Percentiles rank a stretch among this genome's conserved stretches.
These are phyloP conservation scores for Schizonepeta tenuifolia DNA, from an alignment of 257 asterid genomes.

Conservation along the genomic window DNA sequence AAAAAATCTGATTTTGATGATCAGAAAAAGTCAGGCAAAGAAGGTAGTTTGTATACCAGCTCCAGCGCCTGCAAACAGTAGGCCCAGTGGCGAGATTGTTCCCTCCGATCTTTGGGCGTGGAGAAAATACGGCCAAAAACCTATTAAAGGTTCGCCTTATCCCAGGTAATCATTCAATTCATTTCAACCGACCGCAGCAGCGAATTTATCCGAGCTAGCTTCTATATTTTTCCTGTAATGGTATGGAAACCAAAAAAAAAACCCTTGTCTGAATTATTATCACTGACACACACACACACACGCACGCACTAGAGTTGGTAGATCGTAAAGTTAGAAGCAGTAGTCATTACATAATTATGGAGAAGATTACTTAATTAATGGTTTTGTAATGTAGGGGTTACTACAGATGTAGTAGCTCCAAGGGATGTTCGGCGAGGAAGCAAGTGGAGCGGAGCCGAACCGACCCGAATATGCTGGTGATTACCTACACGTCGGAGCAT, in stretches of 20 bases:
- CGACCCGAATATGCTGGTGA: conserved; percentile 90
- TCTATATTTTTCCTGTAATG: no score
- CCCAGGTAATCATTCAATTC: conserved; percentile 65
- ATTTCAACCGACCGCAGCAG: no score
- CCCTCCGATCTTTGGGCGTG: conserved; percentile 99
- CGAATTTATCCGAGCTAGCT: no score
- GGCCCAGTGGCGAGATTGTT: conserved; percentile 86
- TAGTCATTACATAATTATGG: background rate
- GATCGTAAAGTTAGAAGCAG: background rate
- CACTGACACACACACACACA: no score
- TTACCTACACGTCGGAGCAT: conserved; percentile 94
- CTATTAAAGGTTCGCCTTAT: conserved; percentile 96
- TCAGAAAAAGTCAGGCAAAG: conserved; percentile 89
- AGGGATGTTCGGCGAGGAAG: conserved; percentile 93
- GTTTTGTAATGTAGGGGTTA: conserved; percentile 64
- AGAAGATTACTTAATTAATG: background rate
- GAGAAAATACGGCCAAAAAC: conserved; percentile 98
- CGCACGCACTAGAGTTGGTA: no score
- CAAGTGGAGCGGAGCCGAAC: conserved; percentile 97
- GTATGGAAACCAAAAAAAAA: no score
- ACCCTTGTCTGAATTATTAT: background rate
- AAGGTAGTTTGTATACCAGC: conserved; percentile 95
- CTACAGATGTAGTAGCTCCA: conserved; percentile 95
- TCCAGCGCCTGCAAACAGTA: conserved; percentile 82
- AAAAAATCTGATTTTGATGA: background rate